phyloP scores from a whole-genome alignment of 345 rosid genomes.

The Gossypium thurberi region DNA sequence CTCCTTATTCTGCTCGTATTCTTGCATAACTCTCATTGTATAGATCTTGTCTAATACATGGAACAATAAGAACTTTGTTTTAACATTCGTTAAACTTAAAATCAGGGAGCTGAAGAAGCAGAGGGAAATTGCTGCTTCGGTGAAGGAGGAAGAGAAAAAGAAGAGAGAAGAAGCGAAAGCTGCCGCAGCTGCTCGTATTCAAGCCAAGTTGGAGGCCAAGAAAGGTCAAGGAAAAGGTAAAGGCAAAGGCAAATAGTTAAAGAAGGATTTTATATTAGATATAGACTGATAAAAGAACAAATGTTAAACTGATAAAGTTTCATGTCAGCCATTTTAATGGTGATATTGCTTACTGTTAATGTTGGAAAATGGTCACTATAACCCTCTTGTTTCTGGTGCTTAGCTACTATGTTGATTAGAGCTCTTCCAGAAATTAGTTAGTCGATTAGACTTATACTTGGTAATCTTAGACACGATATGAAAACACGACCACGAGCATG shows the following conservation, averaged over 20 bases:
- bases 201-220: slow-evolving; percentile 82
- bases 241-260: slow-evolving; percentile 57
- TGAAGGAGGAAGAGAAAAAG: slow-evolving; percentile 77
- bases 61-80: neutral
- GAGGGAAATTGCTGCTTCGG: slow-evolving; percentile 70
- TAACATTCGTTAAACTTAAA: neutral
- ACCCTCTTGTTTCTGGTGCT: neutral
- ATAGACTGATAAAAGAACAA: neutral
- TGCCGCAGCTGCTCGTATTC: slow-evolving; percentile 83
- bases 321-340: neutral
- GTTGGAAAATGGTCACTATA: neutral
- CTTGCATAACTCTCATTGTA: neutral
- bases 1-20: neutral
- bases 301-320: neutral
- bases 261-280: neutral
- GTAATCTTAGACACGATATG: neutral
- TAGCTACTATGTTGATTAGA: neutral
- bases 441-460: neutral
- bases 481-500: neutral
- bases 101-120: slow-evolving; percentile 87
- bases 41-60: neutral
- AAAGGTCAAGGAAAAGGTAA: slow-evolving; percentile 78
- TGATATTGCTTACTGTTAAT: neutral
- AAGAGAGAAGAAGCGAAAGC: slow-evolving; percentile 94
- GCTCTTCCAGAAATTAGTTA: neutral